A percentile compares a stretch with the other conserved stretches of the same genome.
Evolutionary conservation across 208 protist genomes (phyloP).

Genomic region (Balamuthia mandrillaris): DNA sequence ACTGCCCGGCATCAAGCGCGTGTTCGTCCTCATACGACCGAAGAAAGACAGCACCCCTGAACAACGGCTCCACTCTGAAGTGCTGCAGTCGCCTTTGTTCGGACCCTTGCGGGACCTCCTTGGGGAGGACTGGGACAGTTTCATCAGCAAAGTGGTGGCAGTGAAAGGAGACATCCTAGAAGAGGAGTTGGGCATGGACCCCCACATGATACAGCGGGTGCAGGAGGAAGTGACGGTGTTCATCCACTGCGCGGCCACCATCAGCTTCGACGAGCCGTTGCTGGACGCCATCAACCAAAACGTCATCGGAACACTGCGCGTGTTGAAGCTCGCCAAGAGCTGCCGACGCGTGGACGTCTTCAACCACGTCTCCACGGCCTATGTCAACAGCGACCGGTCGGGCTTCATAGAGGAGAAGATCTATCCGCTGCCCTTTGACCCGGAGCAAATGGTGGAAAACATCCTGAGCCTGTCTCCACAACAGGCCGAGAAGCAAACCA

Average conservation of each 20-base stretch:
- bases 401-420: conserved; percentile 50
- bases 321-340: conserved; percentile 44
- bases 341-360: not conserved
- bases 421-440: conserved; percentile 46
- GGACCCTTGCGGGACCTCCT: not conserved
- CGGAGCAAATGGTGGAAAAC: conserved; percentile 50
- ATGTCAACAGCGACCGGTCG: conserved; percentile 7
- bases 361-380: conserved; percentile 18
- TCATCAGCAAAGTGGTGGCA: conserved; percentile 37
- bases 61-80: conserved; percentile 13
- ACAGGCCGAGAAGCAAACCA: conserved; percentile 52
- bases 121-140: not conserved
- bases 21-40: conserved; percentile 46
- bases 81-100: conserved; percentile 6
- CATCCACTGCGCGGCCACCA: conserved; percentile 55
- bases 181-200: conserved; percentile 31
- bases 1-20: not conserved
- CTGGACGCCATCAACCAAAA: conserved; percentile 52
- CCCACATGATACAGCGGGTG: not conserved
- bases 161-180: conserved; percentile 49
- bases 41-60: conserved; percentile 28
- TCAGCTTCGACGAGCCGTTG: conserved; percentile 53
- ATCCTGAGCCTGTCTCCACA: conserved; percentile 47
- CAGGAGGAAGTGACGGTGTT: conserved; percentile 31
- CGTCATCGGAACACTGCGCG: conserved; percentile 45